Evolutionary conservation across 83 land plant genomes (phyloP), one percentile per base, ranked within the genome.

Genomic region (Picea abies): DNA sequence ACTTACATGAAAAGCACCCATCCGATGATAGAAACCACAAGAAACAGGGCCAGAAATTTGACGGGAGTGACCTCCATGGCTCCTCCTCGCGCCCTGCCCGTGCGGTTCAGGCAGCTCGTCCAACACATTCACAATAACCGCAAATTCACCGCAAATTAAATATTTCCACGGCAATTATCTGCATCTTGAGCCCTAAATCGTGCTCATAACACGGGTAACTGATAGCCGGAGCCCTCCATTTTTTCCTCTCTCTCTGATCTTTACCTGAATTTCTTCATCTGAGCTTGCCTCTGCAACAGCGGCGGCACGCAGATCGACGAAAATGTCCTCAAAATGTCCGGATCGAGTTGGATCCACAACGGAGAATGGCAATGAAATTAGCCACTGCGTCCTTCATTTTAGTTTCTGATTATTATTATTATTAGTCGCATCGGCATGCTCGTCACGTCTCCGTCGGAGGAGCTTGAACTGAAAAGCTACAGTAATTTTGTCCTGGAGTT

Each of bases 41-140:
- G 85, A 66, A 92, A 87, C 63, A 82, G 52, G 80, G 84, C 81
- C 82, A 92, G 63, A 82, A 90, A 90, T 83, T 90, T 92, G 72
- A 86, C 92, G 11, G 94, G 94, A 37, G 94, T 90, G 60, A 88
- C 82, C 83, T 88, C 94, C 94, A 92, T 92, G 32, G 84, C 41
- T n/a, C 26, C 83, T 63, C 65, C 65, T 63, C 65, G 22, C 20
- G 22, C 22, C 65, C 22, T 63, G 11, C 65, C 65, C 22, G 20
- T 17, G 65, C 22, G 65, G 65, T 17, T 63, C 22, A 63, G 22
- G 22, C 7, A n/a, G 65, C 65, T 63, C 20, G 22, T 63, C 65
- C 65, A 63, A 19, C 7, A 19, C 65, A 63, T 63, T 63, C 22
- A 63, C 22, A 63, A 63, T 5, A 20, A 19, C 20, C 7, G 22